Conservation (phyloP, 2,329 filamentous ascomycete species). For the Claviceps sp. region DNA sequence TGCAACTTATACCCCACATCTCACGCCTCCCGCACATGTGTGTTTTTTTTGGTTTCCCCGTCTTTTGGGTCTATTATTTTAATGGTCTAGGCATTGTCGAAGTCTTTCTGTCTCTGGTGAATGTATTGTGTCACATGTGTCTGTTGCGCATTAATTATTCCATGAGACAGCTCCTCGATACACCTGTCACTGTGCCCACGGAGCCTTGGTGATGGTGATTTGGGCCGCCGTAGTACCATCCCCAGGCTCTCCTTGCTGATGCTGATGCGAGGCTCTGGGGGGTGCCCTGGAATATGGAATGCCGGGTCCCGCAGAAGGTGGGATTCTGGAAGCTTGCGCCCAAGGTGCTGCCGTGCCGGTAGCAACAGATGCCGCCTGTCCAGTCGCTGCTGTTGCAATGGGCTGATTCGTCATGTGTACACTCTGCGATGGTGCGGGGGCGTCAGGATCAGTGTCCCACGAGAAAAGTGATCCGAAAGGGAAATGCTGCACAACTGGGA, state of each 20-base stretch:
- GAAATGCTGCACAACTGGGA: constrained; percentile 97
- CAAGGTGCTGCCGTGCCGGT: constrained; percentile 30
- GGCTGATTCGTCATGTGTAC: constrained; percentile 48
- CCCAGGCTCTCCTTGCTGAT: constrained; percentile 9
- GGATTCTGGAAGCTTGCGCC: constrained; percentile 28
- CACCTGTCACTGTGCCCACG: constrained; percentile 26
- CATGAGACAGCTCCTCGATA: neutral
- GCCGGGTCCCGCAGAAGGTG: constrained; percentile 19
- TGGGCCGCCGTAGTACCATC: constrained; percentile 24
- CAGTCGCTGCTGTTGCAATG: neutral
- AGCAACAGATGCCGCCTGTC: constrained; percentile 12
- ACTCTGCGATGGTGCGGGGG: constrained; percentile 32
- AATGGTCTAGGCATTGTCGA: constrained; percentile 5
- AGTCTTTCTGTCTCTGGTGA: neutral
- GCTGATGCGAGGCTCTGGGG: constrained; percentile 12
- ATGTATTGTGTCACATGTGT: neutral
- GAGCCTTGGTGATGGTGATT: constrained; percentile 30
- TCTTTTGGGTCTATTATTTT: constrained; percentile 7
- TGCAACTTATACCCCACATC: constrained; percentile 18
- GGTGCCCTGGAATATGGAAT: constrained; percentile 26
- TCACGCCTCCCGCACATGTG: constrained; percentile 4
- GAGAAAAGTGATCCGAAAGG: constrained; percentile 68
- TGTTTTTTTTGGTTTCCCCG: constrained; percentile 6
- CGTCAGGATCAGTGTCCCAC: constrained; percentile 57
- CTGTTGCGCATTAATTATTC: neutral